Base-by-base conservation (phyloP, 768 basidiomycete genomes). In the Pleurotus cornucopiae region DNA sequence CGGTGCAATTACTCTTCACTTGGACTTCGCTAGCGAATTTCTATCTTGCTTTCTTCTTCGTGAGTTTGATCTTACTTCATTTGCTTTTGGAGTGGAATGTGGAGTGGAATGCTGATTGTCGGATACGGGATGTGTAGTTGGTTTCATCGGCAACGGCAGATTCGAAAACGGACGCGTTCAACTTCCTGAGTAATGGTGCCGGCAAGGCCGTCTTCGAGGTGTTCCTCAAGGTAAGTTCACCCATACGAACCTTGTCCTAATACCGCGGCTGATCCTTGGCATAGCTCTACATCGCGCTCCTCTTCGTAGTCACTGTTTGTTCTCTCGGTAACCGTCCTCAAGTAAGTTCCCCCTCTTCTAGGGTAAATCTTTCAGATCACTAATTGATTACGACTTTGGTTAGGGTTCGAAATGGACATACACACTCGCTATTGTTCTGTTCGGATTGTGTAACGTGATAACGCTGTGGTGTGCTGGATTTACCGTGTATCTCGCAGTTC, bases 21-120 rank as follows among this genome's bases (percentile, higher is more conserved):
- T 98, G 95, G 95, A 95, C 94, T 6, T 83, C 88, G 13, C 75
- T 96, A 44, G 94, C 91, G 30, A 96, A 95, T 69, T 97, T 94
- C 73, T 97, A 93, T 68, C 78, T 96, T 51, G 90, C 93, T 41
- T 94, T 95, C 77, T 95, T 90, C 81, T 95, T 94, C 71, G 89
- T 91, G 63, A 72, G 89, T 77, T 14, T 46, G 58, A 34, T 34
- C n/a, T 63, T 43, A 45, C 13, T 49, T 1, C 56, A 1, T 64
- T 65, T 38, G 1, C 23, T 6, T 30, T 3, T 9, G 6, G 7
- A 20, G n/a, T 49, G 26, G 21, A 40, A 9, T 39, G 18, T 16
- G 30, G 51, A 37, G 16, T 52, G 18, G 40, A 46, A 26, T 60
- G 25, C 49, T 64, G 18, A 58, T 58, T n/a, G n/a, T n/a, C n/a